Evolutionary conservation across 179 eudicot species (phyloP).

Genomic region (Spergularia azorica): DNA sequence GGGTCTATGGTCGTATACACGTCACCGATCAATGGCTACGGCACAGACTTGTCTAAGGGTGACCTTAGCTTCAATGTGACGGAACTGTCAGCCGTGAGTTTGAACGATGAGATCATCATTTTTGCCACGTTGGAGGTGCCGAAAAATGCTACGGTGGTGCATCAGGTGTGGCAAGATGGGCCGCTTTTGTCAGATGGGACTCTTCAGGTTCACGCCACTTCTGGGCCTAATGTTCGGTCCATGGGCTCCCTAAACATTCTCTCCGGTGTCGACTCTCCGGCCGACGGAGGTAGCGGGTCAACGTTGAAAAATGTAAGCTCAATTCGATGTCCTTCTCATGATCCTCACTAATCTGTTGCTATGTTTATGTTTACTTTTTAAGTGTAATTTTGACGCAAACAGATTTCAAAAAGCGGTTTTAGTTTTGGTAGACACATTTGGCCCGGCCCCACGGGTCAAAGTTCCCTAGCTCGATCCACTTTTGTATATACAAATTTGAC

Average conservation of each 20-base stretch:
- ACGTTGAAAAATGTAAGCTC: slow-evolving; percentile 39
- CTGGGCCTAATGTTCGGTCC: slow-evolving; percentile 53
- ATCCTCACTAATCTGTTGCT: neutral
- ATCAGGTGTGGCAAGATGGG: slow-evolving; percentile 88
- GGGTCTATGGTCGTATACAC: slow-evolving; percentile 67
- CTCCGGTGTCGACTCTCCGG: slow-evolving; percentile 36
- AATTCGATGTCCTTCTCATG: neutral
- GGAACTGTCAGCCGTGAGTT: slow-evolving; percentile 40
- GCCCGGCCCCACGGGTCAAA: too few relatives aligned
- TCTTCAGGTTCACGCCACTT: slow-evolving; percentile 38
- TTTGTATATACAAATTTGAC: too few relatives aligned
- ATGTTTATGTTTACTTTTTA: too few relatives aligned
- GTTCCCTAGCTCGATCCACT: too few relatives aligned
- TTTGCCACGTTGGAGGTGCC: slow-evolving; percentile 59
- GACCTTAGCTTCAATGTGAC: slow-evolving; percentile 52
- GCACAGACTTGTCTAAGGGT: slow-evolving; percentile 30
- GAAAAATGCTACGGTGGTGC: slow-evolving; percentile 37
- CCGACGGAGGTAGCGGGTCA: neutral
- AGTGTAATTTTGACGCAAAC: neutral
- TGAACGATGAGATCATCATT: slow-evolving; percentile 47
- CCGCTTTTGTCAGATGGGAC: slow-evolving; percentile 40
- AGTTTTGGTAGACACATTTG: too few relatives aligned
- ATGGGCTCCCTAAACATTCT: slow-evolving; percentile 56
- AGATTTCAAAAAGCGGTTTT: too few relatives aligned
- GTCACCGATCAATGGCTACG: slow-evolving; percentile 50